Evolutionary conservation across 192 early-diverging fungal species (phyloP), one percentile per base, ranked within the genome.

Genomic region (Linderina pennispora): DNA sequence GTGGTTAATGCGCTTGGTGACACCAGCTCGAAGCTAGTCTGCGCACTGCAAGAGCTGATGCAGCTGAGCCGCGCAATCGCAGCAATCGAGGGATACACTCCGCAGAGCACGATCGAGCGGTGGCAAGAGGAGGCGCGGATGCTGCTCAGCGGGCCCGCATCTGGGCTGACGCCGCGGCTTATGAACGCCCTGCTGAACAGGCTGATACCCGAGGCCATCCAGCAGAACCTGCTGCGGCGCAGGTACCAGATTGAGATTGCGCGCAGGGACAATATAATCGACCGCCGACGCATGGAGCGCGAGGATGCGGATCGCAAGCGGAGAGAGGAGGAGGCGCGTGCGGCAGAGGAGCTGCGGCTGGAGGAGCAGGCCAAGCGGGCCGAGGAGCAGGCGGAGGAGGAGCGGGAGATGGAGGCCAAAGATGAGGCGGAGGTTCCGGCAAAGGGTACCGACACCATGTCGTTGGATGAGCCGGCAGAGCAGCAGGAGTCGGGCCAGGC

Each of bases 51-150:
- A 40, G 48, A 53, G 57, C 62, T 72, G 18, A 20, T 64, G 24
- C 61, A 48, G 17, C 46, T 72, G 52, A 46, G 36, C 35, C 35
- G 43, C 23, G 68, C 68, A 0, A 41, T 34, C 25, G 43, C 79
- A n/a, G 58, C 78, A 1, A 70, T 91, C 17, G 86, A 90, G 33
- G 70, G 77, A 17, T 89, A 83, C 64, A 66, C 65, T 18, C 82
- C 87, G 1, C 60, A 80, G 55, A 77, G 78, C 14, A 88, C 86
- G 2, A 53, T 70, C 6, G 86, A 92, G 60, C 75, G 94, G 4
- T 94, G 91, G 91, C 70, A 77, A 22, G 89, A 97, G 59, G 94
- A 94, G 62, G 84, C 81, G 18, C 75, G 80, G 5, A 78, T 94
- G 77, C 71, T 90, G 72, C 89, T 82, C 60, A 87, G 90, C 17